phyloP scores from a whole-genome alignment of 352 stramenopile species.

The Phytopythium litorale region DNA sequence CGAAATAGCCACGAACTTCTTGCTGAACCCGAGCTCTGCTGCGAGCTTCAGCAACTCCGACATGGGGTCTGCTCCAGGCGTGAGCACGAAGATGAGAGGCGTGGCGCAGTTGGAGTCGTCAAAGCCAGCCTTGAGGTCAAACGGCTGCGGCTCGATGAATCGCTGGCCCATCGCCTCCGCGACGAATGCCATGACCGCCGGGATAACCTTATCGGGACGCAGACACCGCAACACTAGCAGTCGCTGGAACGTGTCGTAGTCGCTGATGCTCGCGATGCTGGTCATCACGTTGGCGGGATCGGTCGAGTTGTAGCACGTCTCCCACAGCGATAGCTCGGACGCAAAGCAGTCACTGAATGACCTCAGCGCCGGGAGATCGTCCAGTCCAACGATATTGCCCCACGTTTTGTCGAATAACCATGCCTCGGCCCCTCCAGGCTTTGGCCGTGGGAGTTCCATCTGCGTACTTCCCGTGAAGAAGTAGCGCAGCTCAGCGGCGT shows the following conservation, averaged over 20 bases:
- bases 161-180: slow-evolving; percentile 82
- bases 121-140: slow-evolving; percentile 91
- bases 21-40: slow-evolving; percentile 87
- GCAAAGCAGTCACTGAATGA: slow-evolving; percentile 53
- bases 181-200: slow-evolving; percentile 90
- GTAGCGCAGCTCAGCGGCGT: slow-evolving; percentile 80
- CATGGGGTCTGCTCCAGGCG: slow-evolving; percentile 93
- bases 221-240: slow-evolving; percentile 91
- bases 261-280: slow-evolving; percentile 41
- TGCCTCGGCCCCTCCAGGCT: slow-evolving; percentile 40
- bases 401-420: slow-evolving; percentile 91
- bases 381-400: slow-evolving; percentile 81
- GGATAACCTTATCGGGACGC: slow-evolving; percentile 92
- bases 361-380: slow-evolving; percentile 47
- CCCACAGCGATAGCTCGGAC: slow-evolving; percentile 53
- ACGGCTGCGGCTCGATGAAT: slow-evolving; percentile 93
- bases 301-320: slow-evolving; percentile 80
- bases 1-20: slow-evolving; percentile 92
- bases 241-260: slow-evolving; percentile 85
- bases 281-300: slow-evolving; percentile 74
- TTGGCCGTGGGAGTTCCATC: slow-evolving; percentile 83
- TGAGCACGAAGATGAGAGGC: slow-evolving; percentile 95
- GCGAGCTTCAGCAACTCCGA: slow-evolving; percentile 92
- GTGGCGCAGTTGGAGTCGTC: slow-evolving; percentile 93
- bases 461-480: slow-evolving; percentile 92